Base-by-base conservation (phyloP, 1,284 basidiomycete species). In the Naganishia cerealis region DNA sequence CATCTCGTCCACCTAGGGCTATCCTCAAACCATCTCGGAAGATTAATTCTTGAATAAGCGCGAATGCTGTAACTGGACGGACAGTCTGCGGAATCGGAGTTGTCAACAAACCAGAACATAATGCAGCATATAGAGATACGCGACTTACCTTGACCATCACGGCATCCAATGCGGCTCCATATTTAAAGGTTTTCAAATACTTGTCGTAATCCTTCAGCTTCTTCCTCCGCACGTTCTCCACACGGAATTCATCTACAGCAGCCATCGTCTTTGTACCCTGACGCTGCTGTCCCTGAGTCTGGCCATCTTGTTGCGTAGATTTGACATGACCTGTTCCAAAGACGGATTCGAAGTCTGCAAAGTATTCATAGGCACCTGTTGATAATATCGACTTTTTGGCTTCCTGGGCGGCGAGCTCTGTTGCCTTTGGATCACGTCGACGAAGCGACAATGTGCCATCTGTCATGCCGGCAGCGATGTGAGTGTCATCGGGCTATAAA, bases 391-490 rank as follows among this genome's bases (percentile, higher is more conserved):
- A 76, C 55, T 77, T 75, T 70, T 79, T 77, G 2, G 77, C 73
- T 63, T 87, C 85, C 12, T 80, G 76, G 0, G 82, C 77, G 4
- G 83, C 78, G 3, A 80, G 74, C 76, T 91, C 87, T 24, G 85
- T 86, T 0, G 87, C 82, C 79, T 92, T 94, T 39, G 86, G 85
- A 76, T 92, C 90, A 70, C 93, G 85, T 74, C 91, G 84, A 40
- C 92, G 88, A 46, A 94, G 86, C 33, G 92, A 93, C 13, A 99
- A 85, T 0, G 95, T 98, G 0, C 95, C 95, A 78, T 99, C 96
- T 1, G 93, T 90, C 90, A 98, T 93, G 33, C 95, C 96, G 1
- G 91, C 91, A 0, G 92, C 92, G 57, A 99, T 90, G 75, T 98
- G 94, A 1, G 92, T 95, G 76, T 96, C 93, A 79, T 98, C 95